phyloP scores from a whole-genome alignment of 1,284 basidiomycete species.

The Mycena citricolor region DNA sequence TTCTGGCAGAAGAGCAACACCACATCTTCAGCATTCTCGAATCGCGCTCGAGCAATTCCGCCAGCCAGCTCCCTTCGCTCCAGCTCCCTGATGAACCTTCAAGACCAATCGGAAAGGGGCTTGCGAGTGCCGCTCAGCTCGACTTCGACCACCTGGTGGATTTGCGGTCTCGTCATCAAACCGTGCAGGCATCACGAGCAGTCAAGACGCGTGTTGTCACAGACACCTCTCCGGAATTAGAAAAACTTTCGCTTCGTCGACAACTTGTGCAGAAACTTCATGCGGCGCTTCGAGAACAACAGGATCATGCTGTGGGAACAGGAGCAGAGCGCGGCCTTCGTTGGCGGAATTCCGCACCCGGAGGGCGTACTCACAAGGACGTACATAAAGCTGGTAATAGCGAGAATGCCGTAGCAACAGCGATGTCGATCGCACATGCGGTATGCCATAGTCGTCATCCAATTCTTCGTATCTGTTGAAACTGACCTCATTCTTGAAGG shows the following conservation, averaged over 20 bases:
- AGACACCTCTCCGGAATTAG: too few relatives aligned
- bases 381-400: conserved; percentile 1
- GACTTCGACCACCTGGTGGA: conserved; percentile 10
- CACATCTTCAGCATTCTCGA: too few relatives aligned
- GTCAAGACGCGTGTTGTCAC: background rate
- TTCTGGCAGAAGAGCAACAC: conserved; percentile 3
- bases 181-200: conserved; percentile 5
- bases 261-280: conserved; percentile 7
- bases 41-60: too few relatives aligned
- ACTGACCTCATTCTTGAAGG: background rate
- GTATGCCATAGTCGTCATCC: background rate
- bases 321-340: background rate
- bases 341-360: conserved; percentile 2
- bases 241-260: too few relatives aligned
- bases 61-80: background rate
- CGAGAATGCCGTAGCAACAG: conserved; percentile 2
- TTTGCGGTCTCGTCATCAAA: conserved; percentile 5
- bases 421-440: background rate
- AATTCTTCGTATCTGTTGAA: too few relatives aligned
- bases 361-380: conserved; percentile 1
- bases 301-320: conserved; percentile 2
- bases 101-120: conserved; percentile 6
- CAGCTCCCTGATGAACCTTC: background rate
- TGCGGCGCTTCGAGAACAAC: conserved; percentile 7
- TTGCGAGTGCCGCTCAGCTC: background rate